Percentiles rank a stretch among this genome's conserved stretches.
Conservation (phyloP, 805 yeast genomes). For the Torulaspora delbrueckii region DNA sequence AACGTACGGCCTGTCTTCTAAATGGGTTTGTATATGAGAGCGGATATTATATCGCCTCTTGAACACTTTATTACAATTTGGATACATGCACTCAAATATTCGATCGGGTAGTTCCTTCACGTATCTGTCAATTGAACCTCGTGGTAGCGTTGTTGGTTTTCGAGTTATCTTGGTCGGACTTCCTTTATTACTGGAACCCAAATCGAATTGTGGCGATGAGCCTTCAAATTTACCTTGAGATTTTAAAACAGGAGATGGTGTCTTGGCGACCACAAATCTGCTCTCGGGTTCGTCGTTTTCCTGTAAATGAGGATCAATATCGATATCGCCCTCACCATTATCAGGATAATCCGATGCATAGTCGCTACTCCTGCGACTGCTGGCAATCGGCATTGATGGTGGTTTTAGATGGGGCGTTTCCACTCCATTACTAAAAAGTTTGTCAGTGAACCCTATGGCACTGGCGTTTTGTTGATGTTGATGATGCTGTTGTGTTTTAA, state of each 20-base stretch:
- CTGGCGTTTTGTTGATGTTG: constrained; percentile 9
- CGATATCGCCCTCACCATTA: constrained; percentile 4
- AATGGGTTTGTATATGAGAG: constrained; percentile 94
- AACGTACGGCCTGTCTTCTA: constrained; percentile 86
- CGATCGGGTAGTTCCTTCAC: constrained; percentile 78
- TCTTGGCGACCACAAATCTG: constrained; percentile 35
- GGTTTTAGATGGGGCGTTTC: constrained; percentile 17
- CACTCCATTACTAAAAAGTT: constrained; percentile 9
- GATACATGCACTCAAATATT: constrained; percentile 66
- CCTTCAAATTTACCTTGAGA: constrained; percentile 35
- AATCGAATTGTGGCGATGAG: constrained; percentile 20
- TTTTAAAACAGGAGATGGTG: constrained; percentile 43
- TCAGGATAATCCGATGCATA: constrained; percentile 10
- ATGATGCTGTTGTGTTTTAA: constrained; percentile 14
- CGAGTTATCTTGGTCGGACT: constrained; percentile 30
- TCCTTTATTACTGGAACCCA: not conserved
- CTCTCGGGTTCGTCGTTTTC: constrained; percentile 31
- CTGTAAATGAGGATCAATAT: constrained; percentile 4
- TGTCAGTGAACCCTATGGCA: constrained; percentile 5
- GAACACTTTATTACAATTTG: constrained; percentile 76
- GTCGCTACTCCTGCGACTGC: constrained; percentile 12
- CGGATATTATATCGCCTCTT: constrained; percentile 87
- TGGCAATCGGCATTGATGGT: constrained; percentile 10
- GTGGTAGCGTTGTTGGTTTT: constrained; percentile 53
- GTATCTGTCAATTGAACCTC: constrained; percentile 81